These are phyloP conservation scores for Trametes cinnabarina DNA, from an alignment of 768 basidiomycete species.

Conservation along the genomic window DNA sequence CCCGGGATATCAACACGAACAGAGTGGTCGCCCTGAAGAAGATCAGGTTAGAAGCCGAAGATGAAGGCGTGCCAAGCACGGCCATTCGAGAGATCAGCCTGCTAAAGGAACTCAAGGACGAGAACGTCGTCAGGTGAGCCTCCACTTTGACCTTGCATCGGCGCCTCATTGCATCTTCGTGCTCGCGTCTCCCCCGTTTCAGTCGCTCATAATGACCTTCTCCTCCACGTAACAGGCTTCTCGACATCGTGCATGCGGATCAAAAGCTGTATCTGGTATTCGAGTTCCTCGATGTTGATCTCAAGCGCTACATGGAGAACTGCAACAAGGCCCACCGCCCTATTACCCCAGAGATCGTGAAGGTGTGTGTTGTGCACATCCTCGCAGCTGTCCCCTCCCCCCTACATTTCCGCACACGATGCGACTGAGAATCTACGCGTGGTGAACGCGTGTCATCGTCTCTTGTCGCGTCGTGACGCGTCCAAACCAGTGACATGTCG, in stretches of 20 bases:
- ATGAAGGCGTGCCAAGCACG: constrained; percentile 97
- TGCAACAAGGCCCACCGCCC: constrained; percentile 70
- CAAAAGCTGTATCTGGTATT: constrained; percentile 97
- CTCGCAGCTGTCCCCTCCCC: background rate
- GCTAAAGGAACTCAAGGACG: constrained; percentile 94
- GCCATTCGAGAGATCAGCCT: constrained; percentile 98
- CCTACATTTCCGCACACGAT: background rate
- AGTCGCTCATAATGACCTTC: background rate
- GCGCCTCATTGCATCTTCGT: background rate
- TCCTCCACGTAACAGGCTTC: constrained; percentile 52
- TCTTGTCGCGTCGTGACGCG: constrained; percentile 29
- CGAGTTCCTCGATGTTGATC: constrained; percentile 94
- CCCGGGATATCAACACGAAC: constrained; percentile 74
- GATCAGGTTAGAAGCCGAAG: constrained; percentile 96
- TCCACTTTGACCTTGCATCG: background rate
- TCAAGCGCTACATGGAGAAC: constrained; percentile 96
- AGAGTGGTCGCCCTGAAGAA: constrained; percentile 96
- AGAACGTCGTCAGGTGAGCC: constrained; percentile 87
- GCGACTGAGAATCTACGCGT: constrained; percentile 27
- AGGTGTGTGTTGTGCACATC: constrained; percentile 53
- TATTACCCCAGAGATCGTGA: constrained; percentile 70
- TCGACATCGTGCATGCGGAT: constrained; percentile 96
- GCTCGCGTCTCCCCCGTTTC: background rate
- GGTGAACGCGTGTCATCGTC: constrained; percentile 28
- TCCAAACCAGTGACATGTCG: constrained; percentile 3